Percentiles rank a stretch among this genome's conserved stretches.
Conservation (phyloP, 2,329 filamentous ascomycete species). For the Aspergillus sp. region DNA sequence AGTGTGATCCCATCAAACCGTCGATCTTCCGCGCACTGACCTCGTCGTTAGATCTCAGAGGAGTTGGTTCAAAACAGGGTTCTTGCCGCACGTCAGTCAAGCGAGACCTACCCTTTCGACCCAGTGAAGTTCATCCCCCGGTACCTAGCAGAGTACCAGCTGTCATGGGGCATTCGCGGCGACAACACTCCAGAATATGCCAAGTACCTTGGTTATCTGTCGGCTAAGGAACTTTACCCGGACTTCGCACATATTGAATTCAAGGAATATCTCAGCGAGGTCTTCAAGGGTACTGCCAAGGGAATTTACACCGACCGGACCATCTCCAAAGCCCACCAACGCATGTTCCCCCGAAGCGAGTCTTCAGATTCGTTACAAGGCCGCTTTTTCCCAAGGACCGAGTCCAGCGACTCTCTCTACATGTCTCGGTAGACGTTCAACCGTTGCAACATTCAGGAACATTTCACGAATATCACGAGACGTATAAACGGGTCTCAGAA, state of each 20-base stretch:
- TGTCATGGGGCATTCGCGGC: slow-evolving; percentile 50
- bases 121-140: slow-evolving; percentile 36
- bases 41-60: slow-evolving; percentile 29
- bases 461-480: slow-evolving; percentile 5
- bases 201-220: slow-evolving; percentile 56
- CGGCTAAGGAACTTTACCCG: slow-evolving; percentile 55
- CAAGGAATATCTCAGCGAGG: slow-evolving; percentile 40
- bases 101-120: slow-evolving; percentile 39
- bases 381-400: slow-evolving; percentile 35
- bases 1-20: slow-evolving; percentile 8
- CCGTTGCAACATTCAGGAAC: not conserved
- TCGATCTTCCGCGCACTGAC: slow-evolving; percentile 10
- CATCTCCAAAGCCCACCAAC: slow-evolving; percentile 37
- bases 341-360: slow-evolving; percentile 36
- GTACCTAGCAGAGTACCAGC: slow-evolving; percentile 45
- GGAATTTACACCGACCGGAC: slow-evolving; percentile 38
- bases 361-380: slow-evolving; percentile 38
- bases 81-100: slow-evolving; percentile 32
- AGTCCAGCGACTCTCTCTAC: slow-evolving; percentile 37
- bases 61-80: slow-evolving; percentile 37
- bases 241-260: slow-evolving; percentile 47
- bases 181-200: slow-evolving; percentile 57
- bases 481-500: not conserved
- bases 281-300: slow-evolving; percentile 43
- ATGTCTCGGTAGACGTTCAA: slow-evolving; percentile 30